These are phyloP conservation scores for Aspergillus persii DNA, from an alignment of 2,329 filamentous ascomycete genomes.

Conservation along the genomic window DNA sequence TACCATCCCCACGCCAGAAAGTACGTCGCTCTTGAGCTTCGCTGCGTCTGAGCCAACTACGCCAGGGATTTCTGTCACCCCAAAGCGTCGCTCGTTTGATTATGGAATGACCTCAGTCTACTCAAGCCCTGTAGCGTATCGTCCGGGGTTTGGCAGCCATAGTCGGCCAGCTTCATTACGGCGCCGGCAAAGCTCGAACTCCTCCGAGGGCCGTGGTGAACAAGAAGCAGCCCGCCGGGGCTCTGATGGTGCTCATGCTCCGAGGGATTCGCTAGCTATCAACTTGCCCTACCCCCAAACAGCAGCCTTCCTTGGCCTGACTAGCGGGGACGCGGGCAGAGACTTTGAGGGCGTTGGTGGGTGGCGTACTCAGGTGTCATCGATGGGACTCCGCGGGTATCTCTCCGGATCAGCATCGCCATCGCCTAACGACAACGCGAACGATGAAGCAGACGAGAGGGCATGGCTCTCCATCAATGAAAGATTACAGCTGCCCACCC, in stretches of 20 bases:
- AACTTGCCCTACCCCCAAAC: constrained; percentile 13
- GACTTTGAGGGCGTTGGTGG: constrained; percentile 47
- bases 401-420: constrained; percentile 23
- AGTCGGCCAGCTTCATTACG: neutral
- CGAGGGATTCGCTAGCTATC: constrained; percentile 17
- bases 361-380: constrained; percentile 31
- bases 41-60: constrained; percentile 28
- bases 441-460: constrained; percentile 32
- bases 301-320: constrained; percentile 23
- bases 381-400: constrained; percentile 20
- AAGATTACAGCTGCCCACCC: constrained; percentile 38
- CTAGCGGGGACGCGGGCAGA: constrained; percentile 35
- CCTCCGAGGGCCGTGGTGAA: constrained; percentile 1
- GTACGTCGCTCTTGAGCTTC: constrained; percentile 29
- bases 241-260: constrained; percentile 8
- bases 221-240: constrained; percentile 1
- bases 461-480: constrained; percentile 40
- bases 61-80: constrained; percentile 17
- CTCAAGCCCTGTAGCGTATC: neutral
- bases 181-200: constrained; percentile 8
- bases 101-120: constrained; percentile 10
- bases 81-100: constrained; percentile 25
- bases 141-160: constrained; percentile 2
- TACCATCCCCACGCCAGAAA: constrained; percentile 29
- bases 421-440: constrained; percentile 21